A percentile compares a stretch with the other conserved stretches of the same genome.
Conservation (phyloP, 2,329 filamentous ascomycete species). For the Cadophora sp. region DNA sequence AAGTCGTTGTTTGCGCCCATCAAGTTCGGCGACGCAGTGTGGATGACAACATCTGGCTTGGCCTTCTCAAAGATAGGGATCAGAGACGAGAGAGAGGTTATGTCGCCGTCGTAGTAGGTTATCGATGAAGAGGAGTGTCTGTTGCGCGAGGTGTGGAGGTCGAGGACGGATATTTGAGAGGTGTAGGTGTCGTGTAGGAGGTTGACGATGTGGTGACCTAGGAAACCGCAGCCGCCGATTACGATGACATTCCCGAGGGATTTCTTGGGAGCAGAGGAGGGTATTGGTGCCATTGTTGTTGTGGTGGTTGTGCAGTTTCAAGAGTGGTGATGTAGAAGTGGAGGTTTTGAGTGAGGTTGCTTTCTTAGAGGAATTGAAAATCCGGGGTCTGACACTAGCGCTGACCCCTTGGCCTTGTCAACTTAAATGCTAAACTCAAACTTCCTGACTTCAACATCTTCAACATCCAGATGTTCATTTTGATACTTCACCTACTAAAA, state of each 20-base stretch:
- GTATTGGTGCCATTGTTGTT: constrained; percentile 14
- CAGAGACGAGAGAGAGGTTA: constrained; percentile 70
- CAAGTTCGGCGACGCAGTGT: constrained; percentile 79
- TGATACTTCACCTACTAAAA: too few species aligned
- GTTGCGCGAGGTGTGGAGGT: constrained; percentile 75
- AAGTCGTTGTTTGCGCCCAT: constrained; percentile 62
- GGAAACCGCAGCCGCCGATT: constrained; percentile 84
- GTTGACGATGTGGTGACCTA: constrained; percentile 82
- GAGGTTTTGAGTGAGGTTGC: neutral
- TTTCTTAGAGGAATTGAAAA: constrained; percentile 18
- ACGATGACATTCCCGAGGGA: constrained; percentile 74
- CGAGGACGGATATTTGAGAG: constrained; percentile 70
- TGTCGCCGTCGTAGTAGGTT: constrained; percentile 78
- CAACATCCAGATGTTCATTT: too few species aligned
- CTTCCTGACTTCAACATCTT: neutral
- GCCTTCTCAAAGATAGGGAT: constrained; percentile 67
- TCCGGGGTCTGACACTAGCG: constrained; percentile 19
- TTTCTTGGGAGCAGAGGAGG: constrained; percentile 27
- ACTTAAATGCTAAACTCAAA: neutral
- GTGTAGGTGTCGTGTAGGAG: constrained; percentile 63
- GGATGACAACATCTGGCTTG: constrained; percentile 84
- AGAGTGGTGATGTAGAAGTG: neutral
- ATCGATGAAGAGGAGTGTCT: constrained; percentile 62
- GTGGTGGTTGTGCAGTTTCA: neutral
- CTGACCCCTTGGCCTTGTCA: constrained; percentile 4